These are phyloP conservation scores for Ophiostoma fasciatum DNA, from an alignment of 2,329 filamentous ascomycete genomes.

Conservation along the genomic window DNA sequence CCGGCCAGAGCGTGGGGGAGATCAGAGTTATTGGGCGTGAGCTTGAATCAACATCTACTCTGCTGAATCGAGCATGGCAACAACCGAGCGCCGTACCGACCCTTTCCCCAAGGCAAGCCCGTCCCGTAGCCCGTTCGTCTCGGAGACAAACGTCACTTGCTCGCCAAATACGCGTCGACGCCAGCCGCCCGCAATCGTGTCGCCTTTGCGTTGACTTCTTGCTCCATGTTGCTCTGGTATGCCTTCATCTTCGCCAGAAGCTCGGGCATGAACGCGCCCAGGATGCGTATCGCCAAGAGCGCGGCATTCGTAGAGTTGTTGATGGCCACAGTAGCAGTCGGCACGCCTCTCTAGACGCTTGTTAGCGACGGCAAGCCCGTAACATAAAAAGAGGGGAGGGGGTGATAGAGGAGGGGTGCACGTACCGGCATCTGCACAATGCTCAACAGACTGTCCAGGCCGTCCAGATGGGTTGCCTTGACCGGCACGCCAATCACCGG, in stretches of 20 bases:
- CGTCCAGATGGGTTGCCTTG: slow-evolving; percentile 57
- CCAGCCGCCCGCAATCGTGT: slow-evolving; percentile 37
- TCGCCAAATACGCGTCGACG: slow-evolving; percentile 22
- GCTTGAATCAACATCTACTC: too few relatives aligned
- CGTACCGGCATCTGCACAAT: slow-evolving; percentile 65
- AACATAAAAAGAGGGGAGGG: neutral
- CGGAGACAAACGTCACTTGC: too few relatives aligned
- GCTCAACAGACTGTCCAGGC: slow-evolving; percentile 53
- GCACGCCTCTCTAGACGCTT: slow-evolving; percentile 21
- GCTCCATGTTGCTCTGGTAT: slow-evolving; percentile 46
- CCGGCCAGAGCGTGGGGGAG: too few relatives aligned
- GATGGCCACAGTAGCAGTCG: slow-evolving; percentile 59
- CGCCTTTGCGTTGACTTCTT: slow-evolving; percentile 49
- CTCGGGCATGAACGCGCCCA: slow-evolving; percentile 24
- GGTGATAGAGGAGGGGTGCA: slow-evolving; percentile 18
- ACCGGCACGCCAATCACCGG: slow-evolving; percentile 69
- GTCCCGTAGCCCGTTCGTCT: too few relatives aligned
- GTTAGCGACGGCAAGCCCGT: slow-evolving; percentile 25
- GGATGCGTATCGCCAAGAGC: slow-evolving; percentile 11
- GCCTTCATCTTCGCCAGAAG: slow-evolving; percentile 39
- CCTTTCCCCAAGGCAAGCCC: too few relatives aligned
- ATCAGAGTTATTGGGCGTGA: too few relatives aligned
- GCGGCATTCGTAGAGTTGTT: slow-evolving; percentile 64
- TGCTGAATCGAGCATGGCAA: too few relatives aligned
- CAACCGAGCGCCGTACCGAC: too few relatives aligned